phyloP scores from a whole-genome alignment of 805 yeast genomes.

The Wickerhamomyces chambardii region DNA sequence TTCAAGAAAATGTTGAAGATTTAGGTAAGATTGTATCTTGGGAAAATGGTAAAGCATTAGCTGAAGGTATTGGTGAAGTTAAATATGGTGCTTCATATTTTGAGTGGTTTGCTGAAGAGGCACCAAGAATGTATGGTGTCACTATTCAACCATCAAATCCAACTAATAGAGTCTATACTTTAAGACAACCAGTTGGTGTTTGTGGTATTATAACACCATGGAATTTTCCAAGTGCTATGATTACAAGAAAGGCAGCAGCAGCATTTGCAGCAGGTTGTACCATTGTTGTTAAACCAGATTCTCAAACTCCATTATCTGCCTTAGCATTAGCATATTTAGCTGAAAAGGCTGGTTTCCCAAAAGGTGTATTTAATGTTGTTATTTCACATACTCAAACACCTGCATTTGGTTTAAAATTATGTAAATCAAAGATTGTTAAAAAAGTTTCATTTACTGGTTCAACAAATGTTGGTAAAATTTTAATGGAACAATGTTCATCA shows the following conservation, averaged over 20 bases:
- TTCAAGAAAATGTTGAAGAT: constrained; percentile 48
- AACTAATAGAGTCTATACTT: constrained; percentile 41
- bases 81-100: constrained; percentile 64
- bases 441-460: constrained; percentile 62
- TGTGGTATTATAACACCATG: constrained; percentile 59
- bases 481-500: constrained; percentile 47
- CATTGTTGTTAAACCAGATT: constrained; percentile 50
- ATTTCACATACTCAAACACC: constrained; percentile 42
- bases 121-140: constrained; percentile 45
- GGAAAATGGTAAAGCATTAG: constrained; percentile 52
- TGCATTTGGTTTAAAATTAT: constrained; percentile 39
- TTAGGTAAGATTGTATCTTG: constrained; percentile 45
- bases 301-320: constrained; percentile 52
- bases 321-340: constrained; percentile 47
- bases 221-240: constrained; percentile 65
- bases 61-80: constrained; percentile 47
- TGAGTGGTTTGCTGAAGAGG: constrained; percentile 80
- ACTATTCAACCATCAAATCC: constrained; percentile 47
- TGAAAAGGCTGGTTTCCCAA: constrained; percentile 53
- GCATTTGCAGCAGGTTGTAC: constrained; percentile 63
- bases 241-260: constrained; percentile 56
- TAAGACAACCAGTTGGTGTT: constrained; percentile 55
- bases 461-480: constrained; percentile 49
- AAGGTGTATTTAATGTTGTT: constrained; percentile 46
- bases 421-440: constrained; percentile 37